Base-by-base conservation (phyloP, 768 basidiomycete species). In the Lyophyllum shimeji region DNA sequence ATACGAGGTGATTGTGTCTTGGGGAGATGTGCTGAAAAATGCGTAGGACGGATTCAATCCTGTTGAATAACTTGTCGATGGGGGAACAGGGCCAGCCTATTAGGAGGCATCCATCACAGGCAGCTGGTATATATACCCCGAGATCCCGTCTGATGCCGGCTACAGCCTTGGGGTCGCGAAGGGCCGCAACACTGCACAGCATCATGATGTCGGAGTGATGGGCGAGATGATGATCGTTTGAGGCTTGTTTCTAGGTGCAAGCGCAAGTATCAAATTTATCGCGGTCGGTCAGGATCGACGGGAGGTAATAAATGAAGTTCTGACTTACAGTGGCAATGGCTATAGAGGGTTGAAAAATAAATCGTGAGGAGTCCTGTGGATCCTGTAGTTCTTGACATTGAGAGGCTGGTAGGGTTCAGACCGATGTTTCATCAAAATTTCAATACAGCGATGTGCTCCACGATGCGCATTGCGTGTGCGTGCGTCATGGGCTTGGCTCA, bases 11-110 rank as follows among this genome's bases (percentile, higher is more conserved):
- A 15, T 24, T 53, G 50, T 56, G 46, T 51, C 52, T 60, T 56
- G 50, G 53, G 18, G 20, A 40, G n/a, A 37, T 45, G 47, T 44
- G 50, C 51, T n/a, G n/a, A n/a, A 25, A 37, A 47, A 50, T 52
- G 53, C 33, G 55, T 34, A 39, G 52, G 33, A 58, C 25, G 54
- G 57, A 53, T 60, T 59, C 62, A 63, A 63, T 54, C 60, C 61
- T 40, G 55, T 56, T 46, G 51, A 53, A 50, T 52, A 17, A 21
- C 18, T 46, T 44, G 60, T 57, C 46, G 52, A 52, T 59, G 62
- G 64, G 63, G 67, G 70, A 70, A 68, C 63, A 79, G 78, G 77
- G 69, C 77, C 77, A 78, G 78, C 77, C 75, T 76, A 75, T 75
- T 69, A 54, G 60, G 55, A 53, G 50, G 42, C 51, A 53, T 53